Base-by-base conservation (phyloP, 208 protist species). In the Leishmania tarentolae region DNA sequence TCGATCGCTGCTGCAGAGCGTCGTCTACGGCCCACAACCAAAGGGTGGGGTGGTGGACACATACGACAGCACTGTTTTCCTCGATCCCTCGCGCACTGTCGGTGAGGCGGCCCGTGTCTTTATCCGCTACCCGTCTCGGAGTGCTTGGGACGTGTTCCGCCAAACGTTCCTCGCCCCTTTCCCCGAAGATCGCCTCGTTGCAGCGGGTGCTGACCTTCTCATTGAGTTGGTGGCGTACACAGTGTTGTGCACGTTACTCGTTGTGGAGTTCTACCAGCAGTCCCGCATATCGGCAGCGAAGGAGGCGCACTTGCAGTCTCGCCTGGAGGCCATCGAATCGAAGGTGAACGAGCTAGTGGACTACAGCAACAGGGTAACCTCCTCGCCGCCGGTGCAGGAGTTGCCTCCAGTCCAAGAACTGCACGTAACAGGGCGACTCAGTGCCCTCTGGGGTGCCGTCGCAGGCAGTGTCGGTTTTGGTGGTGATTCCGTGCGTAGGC, bases 341-440 rank as follows among this genome's bases (percentile, higher is more conserved):
- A 95, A 96, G 86, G 87, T 97, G 65, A 96, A 95, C 69, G 90
- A 94, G 84, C 82, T 97, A 35, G 82, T 92, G 6, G 74, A 90
- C 73, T 78, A 73, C 74, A 83, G 68, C 81, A 82, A 84, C 68
- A 57, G 70, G 37, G 46, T 68, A 42, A 46, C 69, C 46, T 42
- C 78, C 56, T 75, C 70, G 35, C 65, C 77, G 56, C 65, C 80
- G 11, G 71, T 89, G 65, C 81, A 87, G 57, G 84, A 88, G 50
- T 78, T 89, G 5, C 71, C 85, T 3, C 84, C 86, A 24, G 87
- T 90, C 66, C 84, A 86, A 40, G 83, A 90, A 78, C 83, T 84
- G 66, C 68, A 86, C 61, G 75, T 87, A 13, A 69, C 83, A 13
- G 85, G 87, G 17, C 89, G 86, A 19, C 79, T 90, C 13, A 66